These are phyloP conservation scores for Candida smagusa DNA, from an alignment of 1,139 yeast species.

Conservation along the genomic window DNA sequence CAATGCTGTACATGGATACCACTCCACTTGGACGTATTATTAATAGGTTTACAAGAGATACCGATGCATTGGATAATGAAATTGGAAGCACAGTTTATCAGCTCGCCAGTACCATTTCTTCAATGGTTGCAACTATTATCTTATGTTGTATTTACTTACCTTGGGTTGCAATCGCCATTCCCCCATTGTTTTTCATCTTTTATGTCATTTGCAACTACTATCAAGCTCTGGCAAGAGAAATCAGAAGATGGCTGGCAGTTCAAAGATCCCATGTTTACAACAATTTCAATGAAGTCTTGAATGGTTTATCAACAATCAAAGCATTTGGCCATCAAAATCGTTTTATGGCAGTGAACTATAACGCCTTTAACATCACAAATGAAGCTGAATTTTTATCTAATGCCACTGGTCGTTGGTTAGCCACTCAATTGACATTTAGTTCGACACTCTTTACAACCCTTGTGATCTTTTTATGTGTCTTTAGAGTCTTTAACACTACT, in stretches of 20 bases:
- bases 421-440: conserved; percentile 13
- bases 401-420: conserved; percentile 16
- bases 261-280: conserved; percentile 19
- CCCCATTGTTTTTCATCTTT: conserved; percentile 15
- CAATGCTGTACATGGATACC: conserved; percentile 54
- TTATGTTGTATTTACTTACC: conserved; percentile 66
- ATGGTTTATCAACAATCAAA: conserved; percentile 17
- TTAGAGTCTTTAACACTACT: conserved; percentile 54
- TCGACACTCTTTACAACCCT: conserved; percentile 27
- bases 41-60: conserved; percentile 71
- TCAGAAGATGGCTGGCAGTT: conserved; percentile 18
- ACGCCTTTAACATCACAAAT: conserved; percentile 12
- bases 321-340: conserved; percentile 5
- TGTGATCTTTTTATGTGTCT: conserved; percentile 55
- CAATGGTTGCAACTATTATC: conserved; percentile 56
- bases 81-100: conserved; percentile 56
- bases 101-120: conserved; percentile 46
- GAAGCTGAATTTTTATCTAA: conserved; percentile 15
- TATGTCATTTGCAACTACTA: conserved; percentile 14
- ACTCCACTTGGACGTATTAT: conserved; percentile 61
- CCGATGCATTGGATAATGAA: conserved; percentile 75
- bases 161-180: conserved; percentile 16
- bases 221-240: conserved; percentile 18
- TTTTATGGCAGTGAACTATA: conserved; percentile 6
- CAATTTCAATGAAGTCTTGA: conserved; percentile 17